phyloP scores from a whole-genome alignment of 768 basidiomycete species.

The Tephrocybe sp. region DNA sequence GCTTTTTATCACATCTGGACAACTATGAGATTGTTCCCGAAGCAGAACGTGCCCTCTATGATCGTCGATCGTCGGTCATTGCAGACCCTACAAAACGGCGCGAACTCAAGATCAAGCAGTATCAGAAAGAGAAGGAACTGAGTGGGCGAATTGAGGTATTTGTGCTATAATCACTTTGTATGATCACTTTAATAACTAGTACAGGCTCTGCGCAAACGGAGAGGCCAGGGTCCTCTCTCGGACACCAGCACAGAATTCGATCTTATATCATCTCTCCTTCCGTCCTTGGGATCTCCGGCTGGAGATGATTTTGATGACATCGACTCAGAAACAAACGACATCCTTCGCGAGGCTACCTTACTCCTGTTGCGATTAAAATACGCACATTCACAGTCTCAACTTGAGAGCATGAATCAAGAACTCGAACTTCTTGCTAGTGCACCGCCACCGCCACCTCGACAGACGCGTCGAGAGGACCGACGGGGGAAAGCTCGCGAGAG shows the following conservation, averaged over 20 bases:
- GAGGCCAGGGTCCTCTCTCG: slow-evolving; percentile 33
- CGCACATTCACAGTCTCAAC: slow-evolving; percentile 62
- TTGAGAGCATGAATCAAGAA: slow-evolving; percentile 72
- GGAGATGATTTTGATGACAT: slow-evolving; percentile 41
- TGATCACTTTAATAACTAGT: not conserved
- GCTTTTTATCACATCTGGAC: slow-evolving; percentile 51
- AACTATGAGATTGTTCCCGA: slow-evolving; percentile 65
- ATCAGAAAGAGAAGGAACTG: slow-evolving; percentile 81
- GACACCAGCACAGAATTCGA: slow-evolving; percentile 49
- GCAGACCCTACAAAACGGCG: slow-evolving; percentile 68
- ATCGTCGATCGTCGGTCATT: slow-evolving; percentile 43
- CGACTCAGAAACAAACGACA: slow-evolving; percentile 60
- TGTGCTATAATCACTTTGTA: not conserved
- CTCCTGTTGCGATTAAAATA: slow-evolving; percentile 74
- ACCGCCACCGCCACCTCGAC: slow-evolving; percentile 37
- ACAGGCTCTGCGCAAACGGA: slow-evolving; percentile 56
- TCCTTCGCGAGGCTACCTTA: slow-evolving; percentile 63
- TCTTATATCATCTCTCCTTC: slow-evolving; percentile 62
- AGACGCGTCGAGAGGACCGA: slow-evolving; percentile 27
- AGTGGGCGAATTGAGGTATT: slow-evolving; percentile 66
- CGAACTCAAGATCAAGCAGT: slow-evolving; percentile 90
- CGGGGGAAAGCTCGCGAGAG: slow-evolving; percentile 35
- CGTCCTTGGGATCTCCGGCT: slow-evolving; percentile 19
- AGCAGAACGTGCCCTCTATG: slow-evolving; percentile 55
- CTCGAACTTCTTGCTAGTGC: slow-evolving; percentile 60